These are phyloP conservation scores for Ophiostoma pallidulum DNA, from an alignment of 2,329 filamentous ascomycete species.

Conservation along the genomic window DNA sequence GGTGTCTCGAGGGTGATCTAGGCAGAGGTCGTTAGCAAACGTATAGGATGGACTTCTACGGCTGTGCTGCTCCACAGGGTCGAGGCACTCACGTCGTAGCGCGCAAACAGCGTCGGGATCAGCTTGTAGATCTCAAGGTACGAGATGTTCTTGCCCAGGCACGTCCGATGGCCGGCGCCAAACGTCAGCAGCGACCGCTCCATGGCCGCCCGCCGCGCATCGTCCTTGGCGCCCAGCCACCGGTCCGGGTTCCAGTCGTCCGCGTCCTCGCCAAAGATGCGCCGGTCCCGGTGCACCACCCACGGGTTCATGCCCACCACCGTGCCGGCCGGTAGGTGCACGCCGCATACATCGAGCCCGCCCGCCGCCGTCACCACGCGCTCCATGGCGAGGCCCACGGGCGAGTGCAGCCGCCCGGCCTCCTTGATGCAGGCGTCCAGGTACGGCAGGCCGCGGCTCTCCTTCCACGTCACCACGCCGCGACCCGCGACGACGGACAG, in stretches of 20 bases:
- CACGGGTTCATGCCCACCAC: constrained; percentile 34
- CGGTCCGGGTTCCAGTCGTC: constrained; percentile 37
- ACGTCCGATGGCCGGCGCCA: constrained; percentile 31
- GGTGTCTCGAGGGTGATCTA: constrained; percentile 1
- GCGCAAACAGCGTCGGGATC: constrained; percentile 28
- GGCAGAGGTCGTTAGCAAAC: not conserved
- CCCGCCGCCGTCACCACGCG: constrained; percentile 34
- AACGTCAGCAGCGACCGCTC: constrained; percentile 22
- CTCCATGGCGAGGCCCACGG: constrained; percentile 38
- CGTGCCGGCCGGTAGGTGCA: constrained; percentile 27
- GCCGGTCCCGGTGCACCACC: constrained; percentile 29
- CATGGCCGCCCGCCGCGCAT: constrained; percentile 28
- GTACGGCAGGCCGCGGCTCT: constrained; percentile 28
- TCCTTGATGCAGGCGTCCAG: constrained; percentile 45
- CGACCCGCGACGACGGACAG: not conserved
- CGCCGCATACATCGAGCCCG: constrained; percentile 26
- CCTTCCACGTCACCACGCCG: constrained; percentile 8
- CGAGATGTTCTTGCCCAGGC: constrained; percentile 29
- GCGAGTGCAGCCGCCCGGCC: constrained; percentile 39
- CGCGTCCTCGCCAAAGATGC: constrained; percentile 35
- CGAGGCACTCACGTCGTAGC: constrained; percentile 30
- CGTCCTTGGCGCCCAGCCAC: constrained; percentile 31
- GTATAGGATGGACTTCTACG: too few relatives aligned
- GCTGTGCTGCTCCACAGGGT: too few relatives aligned
- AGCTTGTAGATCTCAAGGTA: constrained; percentile 28